Base-by-base conservation (phyloP, 352 stramenopile species). In the Pythium folliculosum region DNA sequence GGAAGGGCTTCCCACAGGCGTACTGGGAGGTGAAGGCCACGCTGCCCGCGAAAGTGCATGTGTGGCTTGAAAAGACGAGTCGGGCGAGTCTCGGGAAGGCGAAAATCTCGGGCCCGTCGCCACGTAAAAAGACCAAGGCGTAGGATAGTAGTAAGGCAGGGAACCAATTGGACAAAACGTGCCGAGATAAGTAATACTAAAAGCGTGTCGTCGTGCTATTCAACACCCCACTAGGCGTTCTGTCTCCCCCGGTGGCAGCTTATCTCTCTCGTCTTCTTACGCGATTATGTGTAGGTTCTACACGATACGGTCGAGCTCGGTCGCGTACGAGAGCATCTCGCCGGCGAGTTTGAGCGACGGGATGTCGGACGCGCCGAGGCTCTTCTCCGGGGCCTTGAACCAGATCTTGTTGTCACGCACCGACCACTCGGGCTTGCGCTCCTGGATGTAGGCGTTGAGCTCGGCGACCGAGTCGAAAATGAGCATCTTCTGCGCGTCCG, bases 321-420 rank as follows among this genome's bases (percentile, higher is more conserved):
- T 98, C 32, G 96, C 96, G 80, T 98, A 98, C 71, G 88, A 96
- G 23, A 99, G 82, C 67, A 82, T 98, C 77, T 99, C 95, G 22
- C 89, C 80, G 50, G 98, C 97, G 54, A 98, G 82, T 72, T 97
- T 92, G 78, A 98, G 90, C 45, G 88, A 97, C 32, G 95, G 94
- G 72, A 99, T 98, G 73, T 98, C 95, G 14, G 77, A 80, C 1
- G 91, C 94, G 21, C 86, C 83, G 5, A 93, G 72, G 17, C 80
- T 91, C 75, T 97, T 98, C 56, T 91, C 82, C 2, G 89, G 78
- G 16, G 89, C 86, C 63, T 98, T 94, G 68, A 98, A 98, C 73
- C 87, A 97, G 53, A 98, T 75, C 49, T 73, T 71, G 60, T 84
- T 81, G 61, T 88, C 84, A 37, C 90, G 83, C 27, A 98, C 74